phyloP scores from a whole-genome alignment of 306 rosid species.

The Vigna hirtella region DNA sequence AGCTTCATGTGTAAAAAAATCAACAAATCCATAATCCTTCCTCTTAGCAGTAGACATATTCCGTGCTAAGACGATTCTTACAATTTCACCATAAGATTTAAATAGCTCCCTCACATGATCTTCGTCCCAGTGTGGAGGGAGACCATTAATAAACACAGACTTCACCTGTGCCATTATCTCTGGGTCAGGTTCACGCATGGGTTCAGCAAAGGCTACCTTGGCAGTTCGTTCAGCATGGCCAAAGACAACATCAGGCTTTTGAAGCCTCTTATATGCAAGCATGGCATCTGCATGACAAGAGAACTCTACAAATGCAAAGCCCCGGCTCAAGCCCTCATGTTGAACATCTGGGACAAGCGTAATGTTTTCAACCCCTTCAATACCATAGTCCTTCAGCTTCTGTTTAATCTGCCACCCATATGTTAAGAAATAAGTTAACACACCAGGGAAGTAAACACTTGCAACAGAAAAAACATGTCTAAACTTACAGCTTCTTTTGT shows the following conservation, averaged over 20 bases:
- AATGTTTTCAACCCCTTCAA: conserved; percentile 77
- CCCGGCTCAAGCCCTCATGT: conserved; percentile 72
- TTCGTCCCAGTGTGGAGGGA: conserved; percentile 83
- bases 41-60: conserved; percentile 80
- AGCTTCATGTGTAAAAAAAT: conserved; percentile 82
- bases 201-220: conserved; percentile 92
- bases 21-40: conserved; percentile 88
- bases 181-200: conserved; percentile 71
- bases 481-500: conserved; percentile 80
- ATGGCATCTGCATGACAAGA: conserved; percentile 78
- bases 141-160: conserved; percentile 79
- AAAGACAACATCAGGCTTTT: conserved; percentile 79
- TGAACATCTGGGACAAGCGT: conserved; percentile 73
- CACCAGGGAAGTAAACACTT: conserved; percentile 30
- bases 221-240: conserved; percentile 87
- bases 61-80: conserved; percentile 65
- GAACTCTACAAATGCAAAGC: conserved; percentile 86
- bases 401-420: conserved; percentile 66
- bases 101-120: conserved; percentile 57
- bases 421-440: conserved; percentile 41
- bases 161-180: conserved; percentile 84
- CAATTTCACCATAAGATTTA: conserved; percentile 72
- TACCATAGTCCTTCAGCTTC: conserved; percentile 74
- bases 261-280: conserved; percentile 90
- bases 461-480: conserved; percentile 23